Evolutionary conservation across 306 rosid genomes (phyloP), one percentile per base, ranked within the genome.

Genomic region (Ochetophila trinervis): DNA sequence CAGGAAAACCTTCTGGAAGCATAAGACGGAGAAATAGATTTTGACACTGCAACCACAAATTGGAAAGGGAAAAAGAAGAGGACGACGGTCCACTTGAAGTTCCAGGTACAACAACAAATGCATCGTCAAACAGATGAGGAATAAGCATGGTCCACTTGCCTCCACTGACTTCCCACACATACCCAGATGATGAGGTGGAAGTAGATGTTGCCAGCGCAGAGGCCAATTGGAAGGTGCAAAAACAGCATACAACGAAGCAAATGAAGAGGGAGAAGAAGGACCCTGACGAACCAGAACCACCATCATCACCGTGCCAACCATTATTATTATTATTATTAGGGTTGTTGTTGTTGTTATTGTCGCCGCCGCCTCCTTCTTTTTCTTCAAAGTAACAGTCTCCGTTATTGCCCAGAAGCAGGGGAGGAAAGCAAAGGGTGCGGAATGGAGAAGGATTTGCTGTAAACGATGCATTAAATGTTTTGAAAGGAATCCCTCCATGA

Each of bases 1-100:
- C 70, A 2, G 98, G 98, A 74, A 79, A 92, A 3, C 96, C 98
- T 55, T 92, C 95, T 1, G 98, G 98, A 1, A 92, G 95, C 96
- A 92, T 85, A 82, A 92, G 74, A 34, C 79, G 76, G 53, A n/a
- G 48, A 53, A 78, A 62, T 6, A 92, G 48, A 18, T 76, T 87
- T 52, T 77, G 80, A 64, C 84, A 85, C 51, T 76, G 76, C 63
- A 74, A 6, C 76, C 76, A 84, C 49, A 80, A 21, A 24, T 78
- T 76, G 36, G 14, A 75, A 54, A 80, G 27, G 68, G 67, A 62
- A 12, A 62, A 70, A 49, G 63, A 35, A 8, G 74, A 48, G 22
- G 67, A 62, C 44, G 79, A 52, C 10, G 65, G 65, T 19, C 74
- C 24, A 58, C 79, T 78, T 36, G 79, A 34, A 0, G 77, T 47